phyloP scores from a whole-genome alignment of 352 stramenopile species.

The Globisporangium heterothallicum region DNA sequence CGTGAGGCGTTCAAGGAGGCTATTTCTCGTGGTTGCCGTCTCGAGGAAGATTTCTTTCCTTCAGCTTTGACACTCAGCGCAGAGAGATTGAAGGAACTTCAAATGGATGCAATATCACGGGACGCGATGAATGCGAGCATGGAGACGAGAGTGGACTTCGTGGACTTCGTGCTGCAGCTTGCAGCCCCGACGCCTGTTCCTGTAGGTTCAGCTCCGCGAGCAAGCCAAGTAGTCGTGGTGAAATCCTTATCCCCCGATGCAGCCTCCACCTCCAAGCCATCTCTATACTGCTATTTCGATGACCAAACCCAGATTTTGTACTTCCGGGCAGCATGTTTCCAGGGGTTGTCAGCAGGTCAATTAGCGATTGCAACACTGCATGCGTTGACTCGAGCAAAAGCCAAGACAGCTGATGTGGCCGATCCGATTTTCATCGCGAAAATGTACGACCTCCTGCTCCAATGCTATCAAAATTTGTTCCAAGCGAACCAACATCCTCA shows the following conservation, averaged over 20 bases:
- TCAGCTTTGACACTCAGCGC: background rate
- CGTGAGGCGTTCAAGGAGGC: slow-evolving; percentile 8
- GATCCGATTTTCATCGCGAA: slow-evolving; percentile 42
- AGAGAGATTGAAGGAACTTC: background rate
- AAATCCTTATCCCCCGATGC: background rate
- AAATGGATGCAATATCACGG: background rate
- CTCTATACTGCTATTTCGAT: slow-evolving; percentile 13
- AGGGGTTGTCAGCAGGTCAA: slow-evolving; percentile 41
- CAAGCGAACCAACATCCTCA: slow-evolving; percentile 16
- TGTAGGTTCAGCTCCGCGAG: no score
- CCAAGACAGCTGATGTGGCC: slow-evolving; percentile 31
- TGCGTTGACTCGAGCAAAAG: slow-evolving; percentile 30
- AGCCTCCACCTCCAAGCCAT: background rate
- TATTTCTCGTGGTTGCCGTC: slow-evolving; percentile 4
- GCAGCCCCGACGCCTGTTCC: background rate
- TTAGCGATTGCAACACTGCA: slow-evolving; percentile 50
- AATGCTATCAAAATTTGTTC: slow-evolving; percentile 63
- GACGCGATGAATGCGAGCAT: slow-evolving; percentile 26
- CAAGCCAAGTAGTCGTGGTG: slow-evolving; percentile 11
- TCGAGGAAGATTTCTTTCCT: background rate
- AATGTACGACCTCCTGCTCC: slow-evolving; percentile 46
- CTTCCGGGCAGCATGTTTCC: slow-evolving; percentile 22
- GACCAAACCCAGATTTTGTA: slow-evolving; percentile 23
- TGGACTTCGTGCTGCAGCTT: slow-evolving; percentile 23
- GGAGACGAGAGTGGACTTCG: slow-evolving; percentile 27